Percentiles rank a stretch among this genome's conserved stretches.
phyloP scores from a whole-genome alignment of 73 alveolate species.

The Symbiodinium natans region DNA sequence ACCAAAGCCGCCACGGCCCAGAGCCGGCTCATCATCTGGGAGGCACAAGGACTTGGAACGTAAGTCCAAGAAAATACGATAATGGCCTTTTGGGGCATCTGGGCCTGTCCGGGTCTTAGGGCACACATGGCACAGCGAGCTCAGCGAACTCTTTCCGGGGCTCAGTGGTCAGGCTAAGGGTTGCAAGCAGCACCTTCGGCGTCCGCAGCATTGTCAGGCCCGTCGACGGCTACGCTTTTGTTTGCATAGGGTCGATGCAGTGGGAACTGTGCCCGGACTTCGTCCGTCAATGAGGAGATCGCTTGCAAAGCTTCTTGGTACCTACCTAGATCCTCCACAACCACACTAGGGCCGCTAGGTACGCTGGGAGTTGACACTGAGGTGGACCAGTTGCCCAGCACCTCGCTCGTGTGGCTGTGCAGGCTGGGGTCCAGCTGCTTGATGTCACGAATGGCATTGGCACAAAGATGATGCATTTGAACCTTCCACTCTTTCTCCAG shows the following conservation, averaged over 20 bases:
- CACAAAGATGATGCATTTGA: background rate
- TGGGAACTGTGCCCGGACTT: slow-evolving; percentile 22
- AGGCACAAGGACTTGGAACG: too few species aligned
- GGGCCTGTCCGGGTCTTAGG: too few species aligned
- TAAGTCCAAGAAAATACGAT: too few species aligned
- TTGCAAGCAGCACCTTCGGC: background rate
- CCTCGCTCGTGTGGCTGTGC: background rate
- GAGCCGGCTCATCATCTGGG: slow-evolving; percentile 51
- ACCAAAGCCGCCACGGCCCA: slow-evolving; percentile 45
- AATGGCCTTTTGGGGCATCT: too few species aligned
- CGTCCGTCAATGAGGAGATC: slow-evolving; percentile 21
- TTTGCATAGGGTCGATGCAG: background rate
- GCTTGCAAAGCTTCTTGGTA: slow-evolving; percentile 1
- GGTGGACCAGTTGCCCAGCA: background rate
- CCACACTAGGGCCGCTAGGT: background rate
- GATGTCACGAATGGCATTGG: slow-evolving; percentile 20
- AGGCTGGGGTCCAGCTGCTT: slow-evolving; percentile 9
- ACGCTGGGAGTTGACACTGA: background rate
- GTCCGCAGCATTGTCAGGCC: background rate
- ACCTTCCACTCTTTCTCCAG: slow-evolving; percentile 26
- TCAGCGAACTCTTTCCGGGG: background rate
- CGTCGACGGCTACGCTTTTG: background rate
- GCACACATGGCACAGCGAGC: too few species aligned
- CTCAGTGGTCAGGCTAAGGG: background rate
- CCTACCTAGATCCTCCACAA: background rate